phyloP scores from a whole-genome alignment of 2,329 filamentous ascomycete species.

The Purpureocillium lavendulum region DNA sequence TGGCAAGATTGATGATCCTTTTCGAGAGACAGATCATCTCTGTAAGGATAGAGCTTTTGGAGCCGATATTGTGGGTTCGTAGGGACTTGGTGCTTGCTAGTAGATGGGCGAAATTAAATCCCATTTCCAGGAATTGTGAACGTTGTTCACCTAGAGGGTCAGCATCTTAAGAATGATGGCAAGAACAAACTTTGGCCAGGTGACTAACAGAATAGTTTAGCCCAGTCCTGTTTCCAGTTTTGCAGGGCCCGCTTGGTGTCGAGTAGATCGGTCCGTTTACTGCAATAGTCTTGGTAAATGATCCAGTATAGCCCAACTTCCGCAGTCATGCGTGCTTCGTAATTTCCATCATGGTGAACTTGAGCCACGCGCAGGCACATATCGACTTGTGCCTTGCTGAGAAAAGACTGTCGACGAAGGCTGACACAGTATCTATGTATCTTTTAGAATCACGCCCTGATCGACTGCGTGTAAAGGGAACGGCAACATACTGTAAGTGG shows the following conservation, averaged over 20 bases:
- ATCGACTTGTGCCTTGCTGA: conserved; percentile 13
- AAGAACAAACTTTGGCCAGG: no score
- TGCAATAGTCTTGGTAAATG: conserved; percentile 13
- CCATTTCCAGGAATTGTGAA: conserved; percentile 20
- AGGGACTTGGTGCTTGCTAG: conserved; percentile 14
- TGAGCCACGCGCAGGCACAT: conserved; percentile 9
- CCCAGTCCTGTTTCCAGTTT: conserved; percentile 14
- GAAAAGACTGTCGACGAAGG: conserved; percentile 11
- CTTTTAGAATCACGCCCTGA: no score
- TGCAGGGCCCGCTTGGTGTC: conserved; percentile 10
- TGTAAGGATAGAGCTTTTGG: conserved; percentile 7
- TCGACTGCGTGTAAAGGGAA: no score
- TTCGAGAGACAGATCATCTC: conserved; percentile 15
- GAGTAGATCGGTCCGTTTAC: conserved; percentile 3
- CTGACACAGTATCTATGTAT: conserved; percentile 18
- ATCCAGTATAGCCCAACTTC: conserved; percentile 20
- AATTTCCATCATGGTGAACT: conserved; percentile 11
- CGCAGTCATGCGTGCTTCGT: conserved; percentile 17
- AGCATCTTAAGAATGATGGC: no score
- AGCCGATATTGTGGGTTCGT: conserved; percentile 8
- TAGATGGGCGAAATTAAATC: conserved; percentile 18
- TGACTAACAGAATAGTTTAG: conserved; percentile 12
- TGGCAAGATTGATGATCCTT: conserved; percentile 18
- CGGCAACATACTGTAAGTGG: conserved; percentile 17
- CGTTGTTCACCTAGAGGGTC: conserved; percentile 13